phyloP scores from a whole-genome alignment of 805 yeast species.

The Zygosaccharomyces lentus region DNA sequence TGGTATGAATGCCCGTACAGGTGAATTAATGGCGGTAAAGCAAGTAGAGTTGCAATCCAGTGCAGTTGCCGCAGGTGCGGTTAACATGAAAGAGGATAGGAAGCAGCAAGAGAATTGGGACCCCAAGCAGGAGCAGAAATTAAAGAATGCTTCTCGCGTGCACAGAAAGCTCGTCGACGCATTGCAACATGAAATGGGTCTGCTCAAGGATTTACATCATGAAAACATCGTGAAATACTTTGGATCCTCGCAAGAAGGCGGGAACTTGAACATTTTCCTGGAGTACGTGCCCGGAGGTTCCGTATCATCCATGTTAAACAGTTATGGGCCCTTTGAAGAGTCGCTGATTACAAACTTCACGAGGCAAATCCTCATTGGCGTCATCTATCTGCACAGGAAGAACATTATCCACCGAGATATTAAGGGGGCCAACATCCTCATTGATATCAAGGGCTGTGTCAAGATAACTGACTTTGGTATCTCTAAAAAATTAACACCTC shows the following conservation, averaged over 20 bases:
- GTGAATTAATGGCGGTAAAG: conserved; percentile 96
- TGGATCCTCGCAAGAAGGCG: conserved; percentile 77
- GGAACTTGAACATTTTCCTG: conserved; percentile 69
- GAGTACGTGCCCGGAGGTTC: conserved; percentile 75
- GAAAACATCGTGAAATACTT: conserved; percentile 88
- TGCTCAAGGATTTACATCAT: conserved; percentile 77
- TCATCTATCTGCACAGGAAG: conserved; percentile 67
- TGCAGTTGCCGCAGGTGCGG: conserved; percentile 34
- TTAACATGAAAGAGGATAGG: conserved; percentile 15
- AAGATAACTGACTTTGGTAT: conserved; percentile 87
- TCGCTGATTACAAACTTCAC: conserved; percentile 67
- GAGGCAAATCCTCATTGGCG: conserved; percentile 70
- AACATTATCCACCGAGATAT: conserved; percentile 83
- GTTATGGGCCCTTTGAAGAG: conserved; percentile 79
- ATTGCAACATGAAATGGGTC: conserved; percentile 71
- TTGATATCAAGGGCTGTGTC: conserved; percentile 74
- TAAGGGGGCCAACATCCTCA: conserved; percentile 82
- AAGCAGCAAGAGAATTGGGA: conserved; percentile 19
- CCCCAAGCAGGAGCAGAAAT: conserved; percentile 18
- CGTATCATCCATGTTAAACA: conserved; percentile 62
- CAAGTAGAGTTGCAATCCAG: conserved; percentile 69
- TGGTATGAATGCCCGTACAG: conserved; percentile 88
- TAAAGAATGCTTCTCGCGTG: conserved; percentile 27
- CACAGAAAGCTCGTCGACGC: conserved; percentile 68
- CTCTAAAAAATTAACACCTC: conserved; percentile 61